Evolutionary conservation across 805 yeast genomes (phyloP).

Genomic region (Jamesozyma piceae): DNA sequence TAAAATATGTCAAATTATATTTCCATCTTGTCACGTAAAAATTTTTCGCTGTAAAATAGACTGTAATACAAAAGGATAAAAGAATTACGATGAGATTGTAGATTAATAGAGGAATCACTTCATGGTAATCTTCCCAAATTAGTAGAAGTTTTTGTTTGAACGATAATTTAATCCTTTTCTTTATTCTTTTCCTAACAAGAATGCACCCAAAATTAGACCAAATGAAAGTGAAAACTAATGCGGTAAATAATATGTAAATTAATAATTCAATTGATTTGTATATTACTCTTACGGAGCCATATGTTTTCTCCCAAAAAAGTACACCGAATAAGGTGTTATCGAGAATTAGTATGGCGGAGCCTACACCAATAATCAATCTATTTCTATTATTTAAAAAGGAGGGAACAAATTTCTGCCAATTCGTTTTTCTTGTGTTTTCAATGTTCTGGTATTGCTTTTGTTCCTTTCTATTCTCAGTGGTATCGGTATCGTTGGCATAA

Average conservation of each 20-base stretch:
- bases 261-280: slow-evolving; percentile 8
- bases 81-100: slow-evolving; percentile 16
- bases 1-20: slow-evolving; percentile 14
- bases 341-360: slow-evolving; percentile 7
- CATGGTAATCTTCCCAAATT: slow-evolving; percentile 23
- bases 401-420: slow-evolving; percentile 11
- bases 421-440: not conserved
- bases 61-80: slow-evolving; percentile 12
- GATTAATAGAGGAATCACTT: slow-evolving; percentile 20
- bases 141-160: slow-evolving; percentile 6
- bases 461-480: not conserved
- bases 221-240: slow-evolving; percentile 12
- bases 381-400: slow-evolving; percentile 14
- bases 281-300: not conserved
- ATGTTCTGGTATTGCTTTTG: no score
- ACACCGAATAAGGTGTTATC: slow-evolving; percentile 12
- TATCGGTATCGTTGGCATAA: not conserved
- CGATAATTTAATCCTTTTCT: not conserved
- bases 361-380: slow-evolving; percentile 12
- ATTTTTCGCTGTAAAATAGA: slow-evolving; percentile 9
- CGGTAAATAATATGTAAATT: slow-evolving; percentile 13
- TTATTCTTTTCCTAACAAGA: slow-evolving; percentile 14
- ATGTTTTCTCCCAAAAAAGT: slow-evolving; percentile 3
- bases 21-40: slow-evolving; percentile 16
- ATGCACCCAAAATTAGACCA: slow-evolving; percentile 21